These are phyloP conservation scores for Stentor coeruleus DNA, from an alignment of 73 alveolate species.

Conservation along the genomic window DNA sequence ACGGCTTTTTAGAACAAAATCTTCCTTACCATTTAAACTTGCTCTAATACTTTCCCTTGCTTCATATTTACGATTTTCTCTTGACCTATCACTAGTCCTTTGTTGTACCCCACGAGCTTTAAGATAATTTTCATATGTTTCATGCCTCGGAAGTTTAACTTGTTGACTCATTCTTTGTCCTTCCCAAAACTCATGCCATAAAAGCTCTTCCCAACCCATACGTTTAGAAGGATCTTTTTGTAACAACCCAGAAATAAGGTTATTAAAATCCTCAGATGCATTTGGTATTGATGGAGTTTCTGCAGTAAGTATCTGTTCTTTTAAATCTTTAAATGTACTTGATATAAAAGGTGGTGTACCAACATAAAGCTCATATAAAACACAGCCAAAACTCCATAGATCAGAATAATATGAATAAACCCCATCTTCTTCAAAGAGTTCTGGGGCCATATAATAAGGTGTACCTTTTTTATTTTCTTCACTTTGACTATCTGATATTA, in stretches of 20 bases:
- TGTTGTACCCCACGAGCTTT: constrained; percentile 15
- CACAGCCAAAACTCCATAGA: constrained; percentile 91
- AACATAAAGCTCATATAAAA: constrained; percentile 84
- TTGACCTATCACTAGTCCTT: background rate
- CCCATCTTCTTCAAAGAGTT: constrained; percentile 74
- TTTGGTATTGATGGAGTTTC: constrained; percentile 64
- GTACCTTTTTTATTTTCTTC: constrained; percentile 56
- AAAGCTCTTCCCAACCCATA: constrained; percentile 90
- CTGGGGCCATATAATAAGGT: constrained; percentile 96
- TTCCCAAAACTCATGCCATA: constrained; percentile 82
- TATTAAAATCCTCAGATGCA: constrained; percentile 74
- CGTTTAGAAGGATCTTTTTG: constrained; percentile 92
- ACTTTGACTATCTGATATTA: constrained; percentile 51
- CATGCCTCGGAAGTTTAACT: constrained; percentile 60
- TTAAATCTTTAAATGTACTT: constrained; percentile 75
- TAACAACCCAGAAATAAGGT: constrained; percentile 67
- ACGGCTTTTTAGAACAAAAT: background rate
- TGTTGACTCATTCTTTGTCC: constrained; percentile 32
- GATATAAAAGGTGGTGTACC: constrained; percentile 95
- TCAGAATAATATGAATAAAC: constrained; percentile 73
- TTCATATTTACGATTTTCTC: background rate
- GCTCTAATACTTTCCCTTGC: background rate
- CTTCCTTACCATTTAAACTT: constrained; percentile 10
- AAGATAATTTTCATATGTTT: constrained; percentile 57
- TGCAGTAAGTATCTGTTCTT: constrained; percentile 63